Conservation (phyloP, 1,139 yeast species). For the Yamadazyma dushanensis region DNA sequence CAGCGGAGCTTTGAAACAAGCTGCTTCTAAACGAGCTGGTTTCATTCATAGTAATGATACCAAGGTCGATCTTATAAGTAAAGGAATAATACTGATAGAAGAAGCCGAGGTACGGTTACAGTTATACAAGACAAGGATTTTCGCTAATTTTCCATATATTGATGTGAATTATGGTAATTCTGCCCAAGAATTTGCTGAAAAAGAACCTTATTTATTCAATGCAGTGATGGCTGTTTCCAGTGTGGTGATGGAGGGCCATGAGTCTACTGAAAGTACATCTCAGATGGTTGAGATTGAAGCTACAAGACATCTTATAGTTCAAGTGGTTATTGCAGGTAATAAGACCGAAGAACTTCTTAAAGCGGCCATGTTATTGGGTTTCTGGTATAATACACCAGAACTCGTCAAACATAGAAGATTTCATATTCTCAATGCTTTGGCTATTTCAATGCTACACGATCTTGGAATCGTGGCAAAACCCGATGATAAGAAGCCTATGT, state of each 20-base stretch:
- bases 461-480: slow-evolving; percentile 62
- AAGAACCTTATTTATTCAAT: slow-evolving; percentile 62
- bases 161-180: slow-evolving; percentile 44
- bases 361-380: slow-evolving; percentile 56
- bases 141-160: slow-evolving; percentile 53
- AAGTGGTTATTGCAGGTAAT: slow-evolving; percentile 68
- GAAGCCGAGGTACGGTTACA: slow-evolving; percentile 52
- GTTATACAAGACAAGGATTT: slow-evolving; percentile 41
- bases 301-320: slow-evolving; percentile 56
- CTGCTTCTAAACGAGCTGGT: slow-evolving; percentile 38
- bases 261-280: slow-evolving; percentile 28
- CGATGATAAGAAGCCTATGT: slow-evolving; percentile 6
- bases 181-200: slow-evolving; percentile 47
- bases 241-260: slow-evolving; percentile 31
- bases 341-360: slow-evolving; percentile 71
- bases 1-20: slow-evolving; percentile 34
- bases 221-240: slow-evolving; percentile 66
- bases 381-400: slow-evolving; percentile 87
- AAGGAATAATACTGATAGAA: slow-evolving; percentile 45
- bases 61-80: slow-evolving; percentile 44
- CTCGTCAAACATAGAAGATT: slow-evolving; percentile 75
- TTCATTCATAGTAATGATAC: slow-evolving; percentile 24
- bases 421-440: slow-evolving; percentile 64
- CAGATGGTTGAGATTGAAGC: slow-evolving; percentile 57
- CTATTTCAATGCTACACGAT: slow-evolving; percentile 74